phyloP scores from a whole-genome alignment of 2,329 filamentous ascomycete species.

The Fusarium tupiense region DNA sequence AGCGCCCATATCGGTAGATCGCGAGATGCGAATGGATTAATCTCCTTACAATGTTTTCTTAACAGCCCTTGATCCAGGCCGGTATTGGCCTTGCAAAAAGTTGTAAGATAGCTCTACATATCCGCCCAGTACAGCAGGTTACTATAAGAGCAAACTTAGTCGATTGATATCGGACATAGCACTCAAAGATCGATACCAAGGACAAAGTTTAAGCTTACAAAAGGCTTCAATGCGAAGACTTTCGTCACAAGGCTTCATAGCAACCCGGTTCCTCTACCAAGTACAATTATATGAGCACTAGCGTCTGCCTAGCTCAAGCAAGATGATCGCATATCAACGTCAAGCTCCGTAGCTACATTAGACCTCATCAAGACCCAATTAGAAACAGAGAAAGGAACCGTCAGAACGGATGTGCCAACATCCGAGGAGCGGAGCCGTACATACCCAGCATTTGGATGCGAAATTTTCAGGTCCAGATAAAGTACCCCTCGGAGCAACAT shows the following conservation, averaged over 20 bases:
- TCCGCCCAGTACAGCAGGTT: neutral
- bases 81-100: neutral
- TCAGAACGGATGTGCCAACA: neutral
- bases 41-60: neutral
- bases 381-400: neutral
- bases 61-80: fast-evolving
- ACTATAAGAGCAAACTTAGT: no score
- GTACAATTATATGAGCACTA: neutral
- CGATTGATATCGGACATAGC: fast-evolving
- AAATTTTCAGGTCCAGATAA: neutral
- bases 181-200: neutral
- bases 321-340: constrained; percentile 1
- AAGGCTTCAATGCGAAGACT: neutral
- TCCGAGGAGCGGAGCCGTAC: neutral
- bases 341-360: neutral
- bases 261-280: neutral
- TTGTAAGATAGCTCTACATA: no score
- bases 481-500: neutral
- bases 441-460: neutral
- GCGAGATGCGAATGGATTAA: no score
- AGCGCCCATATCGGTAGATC: neutral
- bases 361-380: neutral
- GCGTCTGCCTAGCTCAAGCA: neutral
- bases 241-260: neutral
- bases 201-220: fast-evolving